Base-by-base conservation (phyloP, 108 stramenopile genomes). In the Cyclostephanos tholiformis region DNA sequence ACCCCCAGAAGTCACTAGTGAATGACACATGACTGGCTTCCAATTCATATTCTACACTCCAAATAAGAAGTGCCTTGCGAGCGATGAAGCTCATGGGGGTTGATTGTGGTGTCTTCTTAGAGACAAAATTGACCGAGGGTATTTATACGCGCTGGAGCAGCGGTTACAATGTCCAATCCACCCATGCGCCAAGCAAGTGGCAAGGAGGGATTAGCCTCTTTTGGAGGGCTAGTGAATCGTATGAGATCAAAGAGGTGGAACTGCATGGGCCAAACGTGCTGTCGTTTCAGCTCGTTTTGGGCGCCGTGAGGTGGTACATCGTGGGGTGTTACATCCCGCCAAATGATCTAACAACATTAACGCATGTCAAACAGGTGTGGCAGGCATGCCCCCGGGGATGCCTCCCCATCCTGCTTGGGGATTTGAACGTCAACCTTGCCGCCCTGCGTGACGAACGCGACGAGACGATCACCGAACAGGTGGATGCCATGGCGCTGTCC, bases 201-300 rank as follows among this genome's bases (percentile, higher is more conserved):
- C 65, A 67, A 23, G 65, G 65, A 49, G 65, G 65, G 29, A 29
- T 67, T 6, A n/a, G 19, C 10, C 30, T 67, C 14, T 43, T 67
- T 48, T 67, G 39, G 39, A 39, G 65, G 30, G 39, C n/a, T 10
- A 46, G 22, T 20, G 65, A 67, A 6, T 22, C 16, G 8, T 67
- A 30, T 14, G 27, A 48, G 46, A 48, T 67, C 43, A 48, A 67
- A n/a, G n/a, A n/a, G n/a, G n/a, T n/a, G n/a, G n/a, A n/a, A n/a
- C n/a, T n/a, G n/a, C n/a, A n/a, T n/a, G n/a, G n/a, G n/a, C n/a
- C n/a, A n/a, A n/a, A n/a, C n/a, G n/a, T n/a, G n/a, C n/a, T n/a
- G n/a, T n/a, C n/a, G n/a, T n/a, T n/a, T n/a, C n/a, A n/a, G n/a
- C n/a, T n/a, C n/a, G n/a, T n/a, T n/a, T n/a, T n/a, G n/a, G n/a